phyloP scores from a whole-genome alignment of 2,329 filamentous ascomycete species.

The Colletotrichum gloeosporioides region DNA sequence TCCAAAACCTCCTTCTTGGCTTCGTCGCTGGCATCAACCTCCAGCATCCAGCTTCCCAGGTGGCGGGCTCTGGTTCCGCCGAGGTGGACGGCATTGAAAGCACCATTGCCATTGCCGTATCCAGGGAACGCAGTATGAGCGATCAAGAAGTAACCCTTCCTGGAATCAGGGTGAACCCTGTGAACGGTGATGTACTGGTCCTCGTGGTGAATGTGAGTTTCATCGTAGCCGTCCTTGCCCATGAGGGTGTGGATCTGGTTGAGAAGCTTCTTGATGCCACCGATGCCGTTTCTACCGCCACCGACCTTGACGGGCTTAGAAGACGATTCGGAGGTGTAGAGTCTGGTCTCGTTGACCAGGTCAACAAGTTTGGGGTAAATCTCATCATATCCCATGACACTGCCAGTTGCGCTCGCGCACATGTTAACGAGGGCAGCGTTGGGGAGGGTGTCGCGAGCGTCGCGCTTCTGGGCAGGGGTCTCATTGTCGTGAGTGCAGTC shows the following conservation, averaged over 20 bases:
- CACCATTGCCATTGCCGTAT: constrained; percentile 83
- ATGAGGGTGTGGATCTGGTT: constrained; percentile 96
- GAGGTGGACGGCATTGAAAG: constrained; percentile 80
- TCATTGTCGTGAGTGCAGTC: constrained; percentile 99
- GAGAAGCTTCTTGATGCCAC: constrained; percentile 86
- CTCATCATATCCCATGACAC: constrained; percentile 98
- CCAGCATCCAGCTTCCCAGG: constrained; percentile 89
- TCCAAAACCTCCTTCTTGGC: constrained; percentile 67
- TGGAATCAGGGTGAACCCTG: constrained; percentile 87
- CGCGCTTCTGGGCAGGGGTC: constrained; percentile 91
- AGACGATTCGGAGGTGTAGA: constrained; percentile 82
- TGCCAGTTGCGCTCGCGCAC: constrained; percentile 93
- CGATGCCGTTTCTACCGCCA: constrained; percentile 82
- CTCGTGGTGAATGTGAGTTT: constrained; percentile 96
- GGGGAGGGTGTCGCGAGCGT: constrained; percentile 90
- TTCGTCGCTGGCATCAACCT: constrained; percentile 80
- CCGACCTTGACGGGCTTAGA: constrained; percentile 66
- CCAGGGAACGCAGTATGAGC: constrained; percentile 96
- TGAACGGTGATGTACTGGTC: constrained; percentile 97
- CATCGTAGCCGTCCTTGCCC: constrained; percentile 93
- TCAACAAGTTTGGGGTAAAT: constrained; percentile 94
- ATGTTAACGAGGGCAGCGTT: constrained; percentile 94
- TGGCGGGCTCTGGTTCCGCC: constrained; percentile 84
- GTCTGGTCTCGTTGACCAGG: constrained; percentile 84
- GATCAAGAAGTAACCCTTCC: constrained; percentile 94